Evolutionary conservation across 805 yeast genomes (phyloP), one percentile per base, ranked within the genome.

Genomic region (Kuraishia cidri): DNA sequence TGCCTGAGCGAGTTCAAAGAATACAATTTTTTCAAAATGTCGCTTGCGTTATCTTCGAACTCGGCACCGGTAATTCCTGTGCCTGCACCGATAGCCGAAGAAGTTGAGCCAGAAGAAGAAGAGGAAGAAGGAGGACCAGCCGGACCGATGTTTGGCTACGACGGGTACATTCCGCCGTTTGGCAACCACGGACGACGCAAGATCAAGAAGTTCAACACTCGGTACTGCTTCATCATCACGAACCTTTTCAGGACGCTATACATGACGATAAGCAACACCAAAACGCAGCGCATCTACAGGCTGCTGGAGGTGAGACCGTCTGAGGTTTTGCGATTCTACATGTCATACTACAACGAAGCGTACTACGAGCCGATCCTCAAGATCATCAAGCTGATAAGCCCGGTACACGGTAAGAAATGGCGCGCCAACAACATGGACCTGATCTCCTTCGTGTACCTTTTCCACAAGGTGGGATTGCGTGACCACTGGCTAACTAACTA

Each of bases 401-500:
- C 97, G 0, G 85, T 80, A 56, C 88, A 85, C 46, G 96, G 96
- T 13, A 76, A 92, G 38, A 87, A 88, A 54, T 90, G 98, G 98
- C 78, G 87, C 44, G 72, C 87, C 10, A 73, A 77, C 40, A 92
- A 90, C 50, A 90, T 92, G 97, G 96, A 88, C 42, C 63, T 92
- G 29, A 83, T 90, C 4, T 85, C 96, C 0, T 78, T 84, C 38
- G 87, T 90, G 3, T 90, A 82, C 46, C 52, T 92, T 18, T 77
- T 86, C 48, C 72, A 84, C 45, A 72, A 75, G 43, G 61, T 87
- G 24, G 73, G 77, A 12, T 54, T 90, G 30, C 69, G 76, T 38
- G 98, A 90, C 50, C 79, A 78, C 39, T 90, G 97, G 97, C 66
- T 90, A 19, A 78, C 77, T n/a, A 70, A 72, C 40, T 94, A 86